These are phyloP conservation scores for Candida coleopterorum DNA, from an alignment of 805 yeast species.

Conservation along the genomic window DNA sequence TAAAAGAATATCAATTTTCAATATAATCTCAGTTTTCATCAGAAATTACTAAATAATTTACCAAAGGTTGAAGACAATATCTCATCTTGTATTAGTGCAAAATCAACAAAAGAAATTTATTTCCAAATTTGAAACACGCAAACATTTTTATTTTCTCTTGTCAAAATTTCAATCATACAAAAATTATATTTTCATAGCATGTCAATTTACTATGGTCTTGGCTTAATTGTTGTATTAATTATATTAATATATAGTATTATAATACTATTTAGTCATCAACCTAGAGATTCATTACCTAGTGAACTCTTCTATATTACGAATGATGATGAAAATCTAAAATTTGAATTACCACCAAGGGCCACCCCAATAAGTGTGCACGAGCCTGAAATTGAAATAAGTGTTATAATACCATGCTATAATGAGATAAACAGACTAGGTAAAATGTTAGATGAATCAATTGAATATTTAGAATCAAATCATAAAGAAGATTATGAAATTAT, in stretches of 20 bases:
- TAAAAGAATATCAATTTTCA: too few species aligned
- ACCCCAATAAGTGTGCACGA: slow-evolving; percentile 14
- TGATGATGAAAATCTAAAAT: slow-evolving; percentile 25
- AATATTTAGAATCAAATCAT: slow-evolving; percentile 39
- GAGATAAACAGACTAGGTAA: slow-evolving; percentile 67
- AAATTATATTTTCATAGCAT: neutral
- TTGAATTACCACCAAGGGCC: slow-evolving; percentile 31
- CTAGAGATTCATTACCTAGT: slow-evolving; percentile 48
- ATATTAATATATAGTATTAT: slow-evolving; percentile 30
- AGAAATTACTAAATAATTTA: too few species aligned
- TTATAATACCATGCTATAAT: slow-evolving; percentile 92
- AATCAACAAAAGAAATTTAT: too few species aligned
- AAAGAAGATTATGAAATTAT: slow-evolving; percentile 61
- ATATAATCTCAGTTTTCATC: too few species aligned
- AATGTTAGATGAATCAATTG: slow-evolving; percentile 70
- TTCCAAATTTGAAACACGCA: slow-evolving; percentile 1
- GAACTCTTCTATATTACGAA: slow-evolving; percentile 54
- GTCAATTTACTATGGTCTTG: neutral
- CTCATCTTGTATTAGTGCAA: too few species aligned
- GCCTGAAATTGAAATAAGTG: slow-evolving; percentile 53
- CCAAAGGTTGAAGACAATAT: too few species aligned
- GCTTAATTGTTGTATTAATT: neutral
- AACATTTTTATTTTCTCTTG: neutral
- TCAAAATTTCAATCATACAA: neutral
- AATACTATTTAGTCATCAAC: slow-evolving; percentile 55